Evolutionary conservation across 805 yeast species (phyloP).

Genomic region (Pichia kluyveri): DNA sequence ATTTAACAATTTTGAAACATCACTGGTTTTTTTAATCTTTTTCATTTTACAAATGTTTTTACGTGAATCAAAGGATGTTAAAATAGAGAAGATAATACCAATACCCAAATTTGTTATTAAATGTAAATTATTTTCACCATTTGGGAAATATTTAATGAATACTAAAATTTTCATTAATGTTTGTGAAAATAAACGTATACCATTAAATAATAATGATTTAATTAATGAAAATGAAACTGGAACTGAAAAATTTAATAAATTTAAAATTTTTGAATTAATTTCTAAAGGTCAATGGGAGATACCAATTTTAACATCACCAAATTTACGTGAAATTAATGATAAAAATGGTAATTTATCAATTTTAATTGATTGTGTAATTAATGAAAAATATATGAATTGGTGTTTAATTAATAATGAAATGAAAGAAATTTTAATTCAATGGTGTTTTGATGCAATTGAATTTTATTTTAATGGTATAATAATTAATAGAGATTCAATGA

Average conservation of each 20-base stretch:
- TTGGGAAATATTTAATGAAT: slow-evolving; percentile 21
- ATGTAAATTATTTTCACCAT: slow-evolving; percentile 38
- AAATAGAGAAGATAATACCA: slow-evolving; percentile 30
- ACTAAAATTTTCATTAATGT: slow-evolving; percentile 74
- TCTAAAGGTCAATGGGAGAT: slow-evolving; percentile 76
- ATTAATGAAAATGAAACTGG: too few relatives aligned
- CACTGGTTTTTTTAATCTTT: too few relatives aligned
- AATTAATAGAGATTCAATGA: slow-evolving; percentile 51
- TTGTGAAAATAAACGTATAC: slow-evolving; percentile 58
- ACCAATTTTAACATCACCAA: slow-evolving; percentile 64
- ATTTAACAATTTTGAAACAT: too few relatives aligned
- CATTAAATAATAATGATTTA: slow-evolving; percentile 23
- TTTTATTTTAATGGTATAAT: slow-evolving; percentile 16
- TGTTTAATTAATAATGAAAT: slow-evolving; percentile 49
- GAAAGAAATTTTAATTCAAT: slow-evolving; percentile 60
- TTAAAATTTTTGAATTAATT: slow-evolving; percentile 54
- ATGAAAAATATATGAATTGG: slow-evolving; percentile 55
- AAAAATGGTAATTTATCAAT: slow-evolving; percentile 58
- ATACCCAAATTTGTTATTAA: slow-evolving; percentile 68
- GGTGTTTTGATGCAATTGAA: slow-evolving; percentile 79
- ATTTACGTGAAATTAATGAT: slow-evolving; percentile 44
- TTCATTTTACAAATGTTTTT: background rate
- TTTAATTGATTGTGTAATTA: slow-evolving; percentile 75
- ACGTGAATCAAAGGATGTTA: background rate
- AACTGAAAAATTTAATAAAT: slow-evolving; percentile 22